phyloP scores from a whole-genome alignment of 1,284 basidiomycete genomes.

The Puccinia triticina region DNA sequence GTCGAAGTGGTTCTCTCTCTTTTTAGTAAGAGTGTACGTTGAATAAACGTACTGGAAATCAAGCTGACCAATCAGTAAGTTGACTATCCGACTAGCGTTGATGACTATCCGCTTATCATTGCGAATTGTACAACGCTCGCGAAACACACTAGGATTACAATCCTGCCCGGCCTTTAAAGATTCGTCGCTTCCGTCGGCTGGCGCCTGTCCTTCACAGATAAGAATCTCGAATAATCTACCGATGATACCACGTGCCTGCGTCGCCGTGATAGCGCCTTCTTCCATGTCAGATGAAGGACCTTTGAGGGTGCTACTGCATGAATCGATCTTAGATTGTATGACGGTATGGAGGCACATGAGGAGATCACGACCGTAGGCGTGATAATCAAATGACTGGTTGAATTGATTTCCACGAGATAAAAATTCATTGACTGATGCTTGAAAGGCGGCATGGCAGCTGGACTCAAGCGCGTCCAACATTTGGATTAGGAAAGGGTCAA shows the following conservation, averaged over 20 bases:
- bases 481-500: slow-evolving; percentile 79
- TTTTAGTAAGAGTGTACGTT: not conserved
- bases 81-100: slow-evolving; percentile 70
- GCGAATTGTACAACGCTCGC: not conserved
- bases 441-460: slow-evolving; percentile 65
- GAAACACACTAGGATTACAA: not conserved
- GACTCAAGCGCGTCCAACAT: slow-evolving; percentile 76
- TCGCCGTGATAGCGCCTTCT: not conserved
- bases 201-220: slow-evolving; percentile 1
- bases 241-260: slow-evolving; percentile 32
- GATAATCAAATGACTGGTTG: slow-evolving; percentile 19
- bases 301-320: not conserved
- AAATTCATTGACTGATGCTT: slow-evolving; percentile 55
- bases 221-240: slow-evolving; percentile 29
- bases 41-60: slow-evolving; percentile 65
- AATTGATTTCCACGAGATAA: not conserved
- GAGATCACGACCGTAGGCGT: slow-evolving; percentile 37
- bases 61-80: slow-evolving; percentile 70
- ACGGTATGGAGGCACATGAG: slow-evolving; percentile 39
- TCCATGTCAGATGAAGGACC: not conserved
- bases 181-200: not conserved
- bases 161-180: not conserved
- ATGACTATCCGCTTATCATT: slow-evolving; percentile 64
- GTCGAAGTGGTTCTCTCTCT: not conserved
- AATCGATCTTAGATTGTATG: slow-evolving; percentile 33